These are phyloP conservation scores for Linnemannia hyalina DNA, from an alignment of 192 early-diverging fungal species.

Conservation along the genomic window DNA sequence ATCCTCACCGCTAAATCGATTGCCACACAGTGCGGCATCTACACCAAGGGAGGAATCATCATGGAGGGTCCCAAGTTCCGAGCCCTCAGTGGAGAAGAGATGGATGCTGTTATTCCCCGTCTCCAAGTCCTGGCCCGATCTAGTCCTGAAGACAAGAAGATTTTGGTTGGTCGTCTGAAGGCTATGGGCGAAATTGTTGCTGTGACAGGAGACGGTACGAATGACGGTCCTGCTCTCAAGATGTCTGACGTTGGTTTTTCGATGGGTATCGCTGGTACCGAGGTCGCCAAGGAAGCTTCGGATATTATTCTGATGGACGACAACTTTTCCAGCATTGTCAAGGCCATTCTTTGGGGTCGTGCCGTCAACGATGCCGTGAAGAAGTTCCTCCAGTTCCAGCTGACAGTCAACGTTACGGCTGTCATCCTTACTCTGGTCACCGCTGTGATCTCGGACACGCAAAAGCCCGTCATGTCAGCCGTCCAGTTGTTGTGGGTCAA, in stretches of 20 bases:
- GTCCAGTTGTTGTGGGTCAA: slow-evolving; percentile 99
- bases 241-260: slow-evolving; percentile 97
- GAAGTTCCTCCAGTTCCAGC: slow-evolving; percentile 99
- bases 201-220: slow-evolving; percentile 99
- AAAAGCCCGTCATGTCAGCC: slow-evolving; percentile 92
- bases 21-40: slow-evolving; percentile 94
- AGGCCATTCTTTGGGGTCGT: slow-evolving; percentile 98
- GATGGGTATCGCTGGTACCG: slow-evolving; percentile 99
- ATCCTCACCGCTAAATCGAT: slow-evolving; percentile 93
- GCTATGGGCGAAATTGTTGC: slow-evolving; percentile 95
- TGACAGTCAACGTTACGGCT: slow-evolving; percentile 97
- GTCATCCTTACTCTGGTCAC: slow-evolving; percentile 86
- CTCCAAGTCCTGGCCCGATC: slow-evolving; percentile 96
- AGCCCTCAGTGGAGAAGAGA: slow-evolving; percentile 82
- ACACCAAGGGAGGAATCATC: slow-evolving; percentile 86
- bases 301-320: slow-evolving; percentile 98
- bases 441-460: slow-evolving; percentile 69
- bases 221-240: slow-evolving; percentile 96
- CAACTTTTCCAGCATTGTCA: slow-evolving; percentile 97
- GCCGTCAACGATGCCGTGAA: slow-evolving; percentile 96
- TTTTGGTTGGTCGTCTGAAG: slow-evolving; percentile 91
- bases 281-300: slow-evolving; percentile 99
- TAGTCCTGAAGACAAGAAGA: slow-evolving; percentile 96
- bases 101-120: slow-evolving; percentile 92
- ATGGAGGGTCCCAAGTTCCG: slow-evolving; percentile 98